phyloP scores from a whole-genome alignment of 352 stramenopile genomes.

The Phytophthora chlamydospora region DNA sequence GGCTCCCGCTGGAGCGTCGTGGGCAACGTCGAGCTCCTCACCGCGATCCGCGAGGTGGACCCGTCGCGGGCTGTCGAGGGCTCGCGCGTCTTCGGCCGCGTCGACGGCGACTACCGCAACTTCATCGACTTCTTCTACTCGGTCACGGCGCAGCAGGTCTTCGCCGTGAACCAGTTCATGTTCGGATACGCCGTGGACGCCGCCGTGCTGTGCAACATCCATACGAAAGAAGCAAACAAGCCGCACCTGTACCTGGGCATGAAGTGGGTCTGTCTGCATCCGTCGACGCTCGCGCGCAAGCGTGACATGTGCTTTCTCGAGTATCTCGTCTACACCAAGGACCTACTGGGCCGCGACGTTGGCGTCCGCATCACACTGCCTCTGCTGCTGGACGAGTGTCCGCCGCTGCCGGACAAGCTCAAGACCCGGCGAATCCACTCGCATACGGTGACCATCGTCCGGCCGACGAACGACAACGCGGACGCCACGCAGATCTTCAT shows the following conservation, averaged over 20 bases:
- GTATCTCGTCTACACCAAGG: slow-evolving; percentile 75
- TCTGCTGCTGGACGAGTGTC: slow-evolving; percentile 65
- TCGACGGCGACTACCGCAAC: slow-evolving; percentile 67
- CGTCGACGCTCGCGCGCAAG: slow-evolving; percentile 63
- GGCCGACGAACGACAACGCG: slow-evolving; percentile 38
- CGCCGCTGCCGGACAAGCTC: slow-evolving; percentile 47
- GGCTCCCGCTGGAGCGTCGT: slow-evolving; percentile 41
- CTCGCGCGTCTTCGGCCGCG: slow-evolving; percentile 63
- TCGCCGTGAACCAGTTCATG: slow-evolving; percentile 76
- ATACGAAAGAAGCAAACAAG: slow-evolving; percentile 52
- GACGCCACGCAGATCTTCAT: slow-evolving; percentile 64
- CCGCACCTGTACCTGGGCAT: slow-evolving; percentile 74
- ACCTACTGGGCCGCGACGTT: slow-evolving; percentile 61
- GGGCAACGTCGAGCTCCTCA: slow-evolving; percentile 46
- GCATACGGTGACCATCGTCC: slow-evolving; percentile 65
- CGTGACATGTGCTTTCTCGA: slow-evolving; percentile 78
- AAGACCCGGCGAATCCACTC: slow-evolving; percentile 62
- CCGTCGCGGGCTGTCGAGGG: slow-evolving; percentile 37
- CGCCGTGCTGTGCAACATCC: slow-evolving; percentile 73
- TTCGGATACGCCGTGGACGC: slow-evolving; percentile 68
- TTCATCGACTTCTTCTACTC: slow-evolving; percentile 79
- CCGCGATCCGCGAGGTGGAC: slow-evolving; percentile 44
- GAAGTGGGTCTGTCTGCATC: slow-evolving; percentile 80
- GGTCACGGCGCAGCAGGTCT: slow-evolving; percentile 56
- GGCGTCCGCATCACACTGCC: slow-evolving; percentile 74